Conservation (phyloP, 495 filamentous ascomycete genomes). For the Neurospora sp. region DNA sequence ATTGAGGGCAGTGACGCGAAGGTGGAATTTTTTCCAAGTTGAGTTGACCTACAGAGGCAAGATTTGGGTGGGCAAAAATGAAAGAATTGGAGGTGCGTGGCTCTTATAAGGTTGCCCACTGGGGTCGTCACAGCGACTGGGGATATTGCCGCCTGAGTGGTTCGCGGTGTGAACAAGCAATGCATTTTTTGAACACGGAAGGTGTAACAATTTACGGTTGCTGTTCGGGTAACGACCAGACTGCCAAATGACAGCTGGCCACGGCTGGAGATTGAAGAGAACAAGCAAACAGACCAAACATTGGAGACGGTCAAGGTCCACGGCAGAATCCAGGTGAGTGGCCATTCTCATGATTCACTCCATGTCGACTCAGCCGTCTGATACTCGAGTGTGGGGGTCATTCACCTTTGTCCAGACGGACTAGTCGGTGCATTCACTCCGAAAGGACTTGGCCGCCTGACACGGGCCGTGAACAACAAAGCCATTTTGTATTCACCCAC, state of each 20-base stretch:
- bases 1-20: not conserved
- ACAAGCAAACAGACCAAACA: not conserved
- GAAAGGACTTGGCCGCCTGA: not conserved
- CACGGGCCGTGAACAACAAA: not conserved
- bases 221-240: not conserved
- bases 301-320: not conserved
- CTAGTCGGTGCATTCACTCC: not conserved
- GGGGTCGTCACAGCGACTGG: too few species aligned
- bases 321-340: not conserved
- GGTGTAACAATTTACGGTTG: not conserved
- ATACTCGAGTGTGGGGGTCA: not conserved
- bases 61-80: too few species aligned
- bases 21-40: too few species aligned
- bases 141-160: too few species aligned
- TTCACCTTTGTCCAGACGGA: not conserved
- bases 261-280: not conserved
- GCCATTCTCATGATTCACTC: not conserved
- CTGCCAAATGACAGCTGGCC: not conserved
- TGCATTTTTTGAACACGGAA: not conserved
- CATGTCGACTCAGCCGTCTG: not conserved
- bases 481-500: not conserved
- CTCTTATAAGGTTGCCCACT: too few species aligned
- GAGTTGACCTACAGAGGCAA: too few species aligned
- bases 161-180: not conserved
- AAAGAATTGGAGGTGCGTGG: too few species aligned